Conservation (phyloP, 1,284 basidiomycete genomes). For the Malassezia sympodialis region DNA sequence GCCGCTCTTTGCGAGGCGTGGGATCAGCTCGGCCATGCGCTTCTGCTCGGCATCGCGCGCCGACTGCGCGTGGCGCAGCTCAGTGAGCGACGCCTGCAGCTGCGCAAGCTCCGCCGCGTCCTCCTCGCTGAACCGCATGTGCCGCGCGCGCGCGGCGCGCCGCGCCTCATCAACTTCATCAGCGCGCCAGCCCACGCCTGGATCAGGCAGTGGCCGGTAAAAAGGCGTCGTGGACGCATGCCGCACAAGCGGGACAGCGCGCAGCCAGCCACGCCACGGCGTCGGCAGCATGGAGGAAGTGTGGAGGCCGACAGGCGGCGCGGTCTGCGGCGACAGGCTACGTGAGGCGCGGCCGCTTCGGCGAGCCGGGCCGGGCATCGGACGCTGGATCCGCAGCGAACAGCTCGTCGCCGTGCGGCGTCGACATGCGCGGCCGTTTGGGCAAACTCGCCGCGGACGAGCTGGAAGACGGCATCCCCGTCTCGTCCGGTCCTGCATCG, state of each 20-base stretch:
- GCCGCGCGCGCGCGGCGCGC: neutral
- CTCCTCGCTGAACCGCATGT: constrained; percentile 7
- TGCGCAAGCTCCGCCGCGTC: neutral
- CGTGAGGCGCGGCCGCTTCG: constrained; percentile 1
- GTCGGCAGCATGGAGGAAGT: neutral
- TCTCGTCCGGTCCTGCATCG: neutral
- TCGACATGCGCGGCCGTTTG: neutral
- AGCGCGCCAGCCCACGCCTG: constrained; percentile 7
- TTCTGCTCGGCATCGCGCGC: constrained; percentile 9
- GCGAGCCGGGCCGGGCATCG: neutral
- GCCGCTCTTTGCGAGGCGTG: neutral
- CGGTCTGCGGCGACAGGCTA: neutral
- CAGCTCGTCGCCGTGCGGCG: neutral
- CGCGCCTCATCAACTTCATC: constrained; percentile 10
- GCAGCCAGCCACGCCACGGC: neutral
- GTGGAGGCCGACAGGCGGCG: neutral
- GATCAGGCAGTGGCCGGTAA: constrained; percentile 12
- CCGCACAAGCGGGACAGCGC: neutral
- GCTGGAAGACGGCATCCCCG: neutral
- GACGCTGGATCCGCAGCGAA: neutral
- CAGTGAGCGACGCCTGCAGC: neutral
- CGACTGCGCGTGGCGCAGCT: neutral
- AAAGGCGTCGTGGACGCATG: constrained; percentile 1
- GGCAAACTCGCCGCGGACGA: neutral
- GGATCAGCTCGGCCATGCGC: constrained; percentile 3